A percentile compares a stretch with the other conserved stretches of the same genome.
These are phyloP conservation scores for Ophiostoma novo-ulmi DNA, from an alignment of 2,329 filamentous ascomycete genomes.

Conservation along the genomic window DNA sequence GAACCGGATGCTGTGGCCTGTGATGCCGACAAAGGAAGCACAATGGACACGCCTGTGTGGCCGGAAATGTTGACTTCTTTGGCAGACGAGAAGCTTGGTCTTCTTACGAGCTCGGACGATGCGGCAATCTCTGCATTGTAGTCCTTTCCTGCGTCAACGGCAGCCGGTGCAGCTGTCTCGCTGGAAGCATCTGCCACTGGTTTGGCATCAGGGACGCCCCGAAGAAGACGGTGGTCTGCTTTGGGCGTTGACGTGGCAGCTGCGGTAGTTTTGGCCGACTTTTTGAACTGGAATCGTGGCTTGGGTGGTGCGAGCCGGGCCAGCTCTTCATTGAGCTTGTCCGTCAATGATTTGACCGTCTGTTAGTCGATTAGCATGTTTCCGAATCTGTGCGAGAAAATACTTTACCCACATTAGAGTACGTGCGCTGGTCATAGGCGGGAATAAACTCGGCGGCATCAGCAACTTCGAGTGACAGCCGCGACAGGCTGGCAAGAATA, in stretches of 20 bases:
- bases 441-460: constrained; percentile 79
- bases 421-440: constrained; percentile 83
- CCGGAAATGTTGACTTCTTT: constrained; percentile 60
- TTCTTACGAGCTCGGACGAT: constrained; percentile 43
- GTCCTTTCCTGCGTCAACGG: constrained; percentile 37
- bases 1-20: constrained; percentile 69
- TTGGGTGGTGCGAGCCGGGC: constrained; percentile 61
- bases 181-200: neutral
- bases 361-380: constrained; percentile 33
- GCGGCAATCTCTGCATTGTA: constrained; percentile 54
- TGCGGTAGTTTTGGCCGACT: constrained; percentile 28
- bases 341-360: constrained; percentile 74
- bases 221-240: constrained; percentile 41
- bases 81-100: constrained; percentile 59
- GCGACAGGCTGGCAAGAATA: constrained; percentile 71
- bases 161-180: neutral
- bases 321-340: constrained; percentile 68
- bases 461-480: constrained; percentile 75
- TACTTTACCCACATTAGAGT: constrained; percentile 58
- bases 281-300: constrained; percentile 76
- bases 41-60: constrained; percentile 67
- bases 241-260: constrained; percentile 34
- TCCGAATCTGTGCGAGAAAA: neutral
- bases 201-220: constrained; percentile 20
- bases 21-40: constrained; percentile 65